Evolutionary conservation across 805 yeast genomes (phyloP).

Genomic region (Hemisphaericaspora nanyangensis): DNA sequence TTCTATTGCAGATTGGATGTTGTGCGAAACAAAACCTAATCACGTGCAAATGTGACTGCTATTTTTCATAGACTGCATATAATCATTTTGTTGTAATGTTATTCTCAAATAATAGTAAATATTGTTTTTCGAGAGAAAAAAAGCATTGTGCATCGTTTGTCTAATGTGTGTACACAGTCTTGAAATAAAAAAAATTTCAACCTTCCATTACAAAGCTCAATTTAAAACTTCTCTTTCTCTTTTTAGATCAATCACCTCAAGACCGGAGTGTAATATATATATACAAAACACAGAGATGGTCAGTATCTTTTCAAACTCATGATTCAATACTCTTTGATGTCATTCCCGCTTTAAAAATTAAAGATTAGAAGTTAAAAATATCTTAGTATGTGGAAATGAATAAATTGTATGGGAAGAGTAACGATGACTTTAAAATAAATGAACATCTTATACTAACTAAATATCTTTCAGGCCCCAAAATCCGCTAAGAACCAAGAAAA

Average conservation of each 20-base stretch:
- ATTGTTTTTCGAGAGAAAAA: neutral
- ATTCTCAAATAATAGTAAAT: too few species aligned
- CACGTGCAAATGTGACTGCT: conserved; percentile 1
- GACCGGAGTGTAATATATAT: conserved; percentile 89
- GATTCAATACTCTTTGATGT: neutral
- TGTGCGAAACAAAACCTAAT: neutral
- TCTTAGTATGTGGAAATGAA: neutral
- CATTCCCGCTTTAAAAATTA: neutral
- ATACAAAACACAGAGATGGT: conserved; percentile 92
- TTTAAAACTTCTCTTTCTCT: neutral
- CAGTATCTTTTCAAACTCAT: conserved; percentile 52
- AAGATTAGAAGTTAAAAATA: neutral
- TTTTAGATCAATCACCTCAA: conserved; percentile 13
- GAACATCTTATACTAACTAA: conserved; percentile 20
- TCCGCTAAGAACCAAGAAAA: conserved; percentile 77
- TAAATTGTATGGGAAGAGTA: too few species aligned
- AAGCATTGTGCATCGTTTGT: too few species aligned
- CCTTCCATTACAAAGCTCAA: neutral
- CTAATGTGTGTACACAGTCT: too few species aligned
- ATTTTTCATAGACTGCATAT: neutral
- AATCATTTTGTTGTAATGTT: neutral
- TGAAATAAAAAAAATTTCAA: neutral
- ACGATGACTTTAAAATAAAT: neutral
- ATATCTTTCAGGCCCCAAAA: conserved; percentile 83
- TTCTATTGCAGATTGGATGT: too few species aligned